Evolutionary conservation across 1,139 yeast species (phyloP).

Genomic region (Blastobotrys elegans): DNA sequence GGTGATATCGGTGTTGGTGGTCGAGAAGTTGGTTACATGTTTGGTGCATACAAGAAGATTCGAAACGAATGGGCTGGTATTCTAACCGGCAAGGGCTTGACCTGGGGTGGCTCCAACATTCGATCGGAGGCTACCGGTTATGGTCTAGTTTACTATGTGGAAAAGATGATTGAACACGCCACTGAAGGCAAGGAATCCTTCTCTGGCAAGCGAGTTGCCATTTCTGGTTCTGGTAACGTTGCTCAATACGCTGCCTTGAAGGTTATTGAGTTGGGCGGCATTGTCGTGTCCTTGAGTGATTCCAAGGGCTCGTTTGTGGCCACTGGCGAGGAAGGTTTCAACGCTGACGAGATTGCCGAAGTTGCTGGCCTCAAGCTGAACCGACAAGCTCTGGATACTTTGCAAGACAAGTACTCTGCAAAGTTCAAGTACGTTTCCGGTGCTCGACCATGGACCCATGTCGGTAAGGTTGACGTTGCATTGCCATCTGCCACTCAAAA

Average conservation of each 20-base stretch:
- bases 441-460: constrained; percentile 95
- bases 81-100: constrained; percentile 93
- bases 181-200: constrained; percentile 83
- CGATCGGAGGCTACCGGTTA: constrained; percentile 99
- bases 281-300: constrained; percentile 89
- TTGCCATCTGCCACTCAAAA: constrained; percentile 98
- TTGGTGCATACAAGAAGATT: constrained; percentile 93
- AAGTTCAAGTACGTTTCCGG: constrained; percentile 73
- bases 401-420: constrained; percentile 51
- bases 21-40: constrained; percentile 86
- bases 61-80: constrained; percentile 96
- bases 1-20: constrained; percentile 96
- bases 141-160: constrained; percentile 95
- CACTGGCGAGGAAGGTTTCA: constrained; percentile 59
- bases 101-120: constrained; percentile 98
- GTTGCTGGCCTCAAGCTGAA: constrained; percentile 78
- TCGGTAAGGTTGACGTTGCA: constrained; percentile 90
- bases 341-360: constrained; percentile 69
- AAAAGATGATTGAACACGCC: constrained; percentile 95
- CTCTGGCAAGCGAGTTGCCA: constrained; percentile 89
- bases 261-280: constrained; percentile 95
- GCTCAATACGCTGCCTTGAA: constrained; percentile 98
- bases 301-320: constrained; percentile 81
- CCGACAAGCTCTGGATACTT: constrained; percentile 72
- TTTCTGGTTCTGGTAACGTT: constrained; percentile 98